Evolutionary conservation across 805 yeast species (phyloP).

Genomic region (Komagataella populi): DNA sequence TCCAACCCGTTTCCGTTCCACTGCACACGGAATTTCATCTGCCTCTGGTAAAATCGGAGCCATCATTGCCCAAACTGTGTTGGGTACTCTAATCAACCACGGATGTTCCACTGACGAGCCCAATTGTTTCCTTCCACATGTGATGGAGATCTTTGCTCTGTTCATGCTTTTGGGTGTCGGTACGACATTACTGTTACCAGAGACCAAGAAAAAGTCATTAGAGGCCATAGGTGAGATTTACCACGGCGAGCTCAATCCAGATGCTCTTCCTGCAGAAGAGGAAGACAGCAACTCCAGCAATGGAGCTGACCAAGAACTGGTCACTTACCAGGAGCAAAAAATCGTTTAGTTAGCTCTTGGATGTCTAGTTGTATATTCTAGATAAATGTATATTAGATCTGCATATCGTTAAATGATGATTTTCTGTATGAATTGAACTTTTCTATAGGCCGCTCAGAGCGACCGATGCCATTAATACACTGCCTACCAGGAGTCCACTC

Average conservation of each 20-base stretch:
- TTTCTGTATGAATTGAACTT: neutral
- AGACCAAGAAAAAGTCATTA: constrained; percentile 82
- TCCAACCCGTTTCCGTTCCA: constrained; percentile 93
- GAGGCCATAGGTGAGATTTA: constrained; percentile 72
- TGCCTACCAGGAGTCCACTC: neutral
- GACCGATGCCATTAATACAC: neutral
- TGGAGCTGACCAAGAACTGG: neutral
- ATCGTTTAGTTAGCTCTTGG: neutral
- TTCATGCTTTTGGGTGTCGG: constrained; percentile 77
- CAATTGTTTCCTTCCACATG: constrained; percentile 81
- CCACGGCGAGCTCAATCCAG: constrained; percentile 59
- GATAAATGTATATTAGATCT: neutral
- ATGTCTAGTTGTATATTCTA: neutral
- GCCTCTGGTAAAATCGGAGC: constrained; percentile 91
- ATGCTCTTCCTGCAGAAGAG: neutral
- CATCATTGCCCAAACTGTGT: constrained; percentile 76
- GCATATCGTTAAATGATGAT: neutral
- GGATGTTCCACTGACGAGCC: constrained; percentile 47
- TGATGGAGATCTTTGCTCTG: constrained; percentile 86
- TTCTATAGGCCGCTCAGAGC: neutral
- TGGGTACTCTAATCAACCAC: constrained; percentile 75
- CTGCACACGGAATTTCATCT: constrained; percentile 92
- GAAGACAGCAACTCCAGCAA: neutral
- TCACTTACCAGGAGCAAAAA: neutral
- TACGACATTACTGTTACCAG: constrained; percentile 62